Conservation (phyloP, 1,139 yeast genomes). For the Cylindricascospora bacillispora region DNA sequence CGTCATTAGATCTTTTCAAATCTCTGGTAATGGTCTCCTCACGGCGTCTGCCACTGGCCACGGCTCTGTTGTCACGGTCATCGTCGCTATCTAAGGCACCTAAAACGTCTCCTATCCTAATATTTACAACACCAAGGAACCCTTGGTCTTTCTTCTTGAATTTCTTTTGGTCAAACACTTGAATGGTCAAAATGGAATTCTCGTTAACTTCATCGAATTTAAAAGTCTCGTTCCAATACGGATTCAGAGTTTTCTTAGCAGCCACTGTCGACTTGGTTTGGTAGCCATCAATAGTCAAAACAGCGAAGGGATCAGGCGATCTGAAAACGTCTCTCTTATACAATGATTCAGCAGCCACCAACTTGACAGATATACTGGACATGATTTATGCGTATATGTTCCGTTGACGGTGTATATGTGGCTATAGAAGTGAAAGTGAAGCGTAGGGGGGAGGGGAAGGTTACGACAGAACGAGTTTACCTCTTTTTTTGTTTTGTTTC, state of each 20-base stretch:
- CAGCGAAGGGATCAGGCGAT: constrained; percentile 97
- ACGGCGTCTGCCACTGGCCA: constrained; percentile 27
- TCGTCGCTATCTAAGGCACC: constrained; percentile 40
- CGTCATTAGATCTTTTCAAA: constrained; percentile 82
- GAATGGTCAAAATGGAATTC: constrained; percentile 79
- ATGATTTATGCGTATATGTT: constrained; percentile 4
- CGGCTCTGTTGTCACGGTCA: constrained; percentile 6
- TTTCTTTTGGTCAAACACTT: constrained; percentile 92
- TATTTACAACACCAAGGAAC: constrained; percentile 91
- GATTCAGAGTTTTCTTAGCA: constrained; percentile 86
- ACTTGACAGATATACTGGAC: constrained; percentile 45
- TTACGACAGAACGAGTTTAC: no score
- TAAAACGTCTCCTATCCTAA: constrained; percentile 79
- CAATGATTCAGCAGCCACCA: constrained; percentile 92
- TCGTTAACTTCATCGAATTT: constrained; percentile 58
- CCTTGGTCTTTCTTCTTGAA: constrained; percentile 98
- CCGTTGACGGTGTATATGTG: background rate
- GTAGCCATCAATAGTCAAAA: constrained; percentile 88
- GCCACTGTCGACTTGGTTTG: constrained; percentile 93
- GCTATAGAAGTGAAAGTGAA: background rate
- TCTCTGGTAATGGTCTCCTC: constrained; percentile 92
- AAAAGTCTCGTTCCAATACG: constrained; percentile 95
- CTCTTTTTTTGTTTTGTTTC: no score
- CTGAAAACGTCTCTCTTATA: constrained; percentile 92
- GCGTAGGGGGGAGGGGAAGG: background rate